Conservation (phyloP, 108 stramenopile genomes). For the Skeletonema potamos region DNA sequence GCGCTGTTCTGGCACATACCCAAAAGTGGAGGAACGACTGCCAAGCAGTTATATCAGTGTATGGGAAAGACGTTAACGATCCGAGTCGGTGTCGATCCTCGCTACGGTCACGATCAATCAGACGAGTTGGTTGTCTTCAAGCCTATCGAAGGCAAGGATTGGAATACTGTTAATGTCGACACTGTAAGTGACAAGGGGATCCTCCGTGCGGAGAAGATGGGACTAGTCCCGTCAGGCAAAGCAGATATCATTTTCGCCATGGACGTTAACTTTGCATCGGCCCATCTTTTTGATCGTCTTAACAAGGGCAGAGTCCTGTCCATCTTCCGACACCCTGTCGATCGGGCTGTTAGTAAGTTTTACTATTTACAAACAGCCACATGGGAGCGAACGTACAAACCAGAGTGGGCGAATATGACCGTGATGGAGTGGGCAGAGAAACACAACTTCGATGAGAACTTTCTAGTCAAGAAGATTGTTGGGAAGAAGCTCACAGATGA, state of each 20-base stretch:
- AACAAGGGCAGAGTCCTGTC: conserved; percentile 39
- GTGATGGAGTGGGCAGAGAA: conserved; percentile 40
- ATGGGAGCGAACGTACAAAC: conserved; percentile 44
- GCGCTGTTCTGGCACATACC: conserved; percentile 28
- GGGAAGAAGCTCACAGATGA: conserved; percentile 11
- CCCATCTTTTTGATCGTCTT: conserved; percentile 29
- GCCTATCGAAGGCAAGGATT: conserved; percentile 22
- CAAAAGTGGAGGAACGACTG: conserved; percentile 46
- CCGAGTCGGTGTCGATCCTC: conserved; percentile 34
- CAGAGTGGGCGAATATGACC: conserved; percentile 35
- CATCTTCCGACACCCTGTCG: conserved; percentile 45
- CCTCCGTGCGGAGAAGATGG: conserved; percentile 28
- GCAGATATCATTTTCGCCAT: conserved; percentile 49
- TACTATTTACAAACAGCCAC: conserved; percentile 47
- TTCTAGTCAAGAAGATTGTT: conserved; percentile 26
- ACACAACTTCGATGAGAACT: conserved; percentile 22
- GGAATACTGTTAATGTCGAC: conserved; percentile 47
- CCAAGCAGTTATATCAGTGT: conserved; percentile 46
- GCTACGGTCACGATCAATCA: conserved; percentile 21
- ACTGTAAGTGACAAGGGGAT: conserved; percentile 44
- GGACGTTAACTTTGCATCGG: conserved; percentile 34
- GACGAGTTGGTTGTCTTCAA: conserved; percentile 28
- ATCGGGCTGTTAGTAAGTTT: conserved; percentile 36
- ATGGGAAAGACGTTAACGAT: conserved; percentile 34
- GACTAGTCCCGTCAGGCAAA: conserved; percentile 19